phyloP scores from a whole-genome alignment of 192 early-diverging fungal species.

The Coemansia sp. region DNA sequence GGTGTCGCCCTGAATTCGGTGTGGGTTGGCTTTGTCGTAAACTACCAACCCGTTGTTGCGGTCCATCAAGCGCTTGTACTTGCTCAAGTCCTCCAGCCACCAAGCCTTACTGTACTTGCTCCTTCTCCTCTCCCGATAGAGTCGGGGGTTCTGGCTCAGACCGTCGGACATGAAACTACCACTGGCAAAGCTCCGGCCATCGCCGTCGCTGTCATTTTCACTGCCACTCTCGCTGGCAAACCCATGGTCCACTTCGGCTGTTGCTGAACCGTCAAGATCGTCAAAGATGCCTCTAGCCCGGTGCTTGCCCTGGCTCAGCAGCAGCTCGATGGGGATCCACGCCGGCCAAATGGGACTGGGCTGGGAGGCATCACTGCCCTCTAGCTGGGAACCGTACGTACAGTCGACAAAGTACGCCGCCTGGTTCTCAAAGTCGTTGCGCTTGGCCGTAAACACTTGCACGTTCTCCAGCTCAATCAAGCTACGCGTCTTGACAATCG shows the following conservation, averaged over 20 bases:
- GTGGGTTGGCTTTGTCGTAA: conserved; percentile 54
- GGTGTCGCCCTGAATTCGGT: conserved; percentile 49
- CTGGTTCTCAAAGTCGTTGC: conserved; percentile 44
- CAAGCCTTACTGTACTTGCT: conserved; percentile 32
- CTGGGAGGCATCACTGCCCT: conserved; percentile 22
- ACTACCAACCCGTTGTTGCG: conserved; percentile 51
- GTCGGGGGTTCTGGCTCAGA: not conserved
- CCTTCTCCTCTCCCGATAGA: not conserved
- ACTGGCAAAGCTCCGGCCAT: not conserved
- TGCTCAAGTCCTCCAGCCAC: conserved; percentile 49
- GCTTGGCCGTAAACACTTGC: conserved; percentile 51
- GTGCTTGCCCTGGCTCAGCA: conserved; percentile 46
- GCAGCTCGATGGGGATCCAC: conserved; percentile 58
- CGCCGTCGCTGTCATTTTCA: not conserved
- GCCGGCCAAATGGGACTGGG: conserved; percentile 51
- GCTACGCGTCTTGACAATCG: conserved; percentile 56
- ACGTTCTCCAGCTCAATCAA: conserved; percentile 53
- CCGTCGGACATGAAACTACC: not conserved
- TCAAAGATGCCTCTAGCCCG: conserved; percentile 43
- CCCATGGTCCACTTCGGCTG: not conserved
- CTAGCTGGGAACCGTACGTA: conserved; percentile 40
- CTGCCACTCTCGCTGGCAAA: not conserved
- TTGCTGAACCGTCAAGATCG: conserved; percentile 17
- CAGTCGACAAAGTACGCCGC: conserved; percentile 53
- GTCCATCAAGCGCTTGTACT: conserved; percentile 54